These are phyloP conservation scores for Bipolaris bicolor DNA, from an alignment of 2,329 filamentous ascomycete genomes.

Conservation along the genomic window DNA sequence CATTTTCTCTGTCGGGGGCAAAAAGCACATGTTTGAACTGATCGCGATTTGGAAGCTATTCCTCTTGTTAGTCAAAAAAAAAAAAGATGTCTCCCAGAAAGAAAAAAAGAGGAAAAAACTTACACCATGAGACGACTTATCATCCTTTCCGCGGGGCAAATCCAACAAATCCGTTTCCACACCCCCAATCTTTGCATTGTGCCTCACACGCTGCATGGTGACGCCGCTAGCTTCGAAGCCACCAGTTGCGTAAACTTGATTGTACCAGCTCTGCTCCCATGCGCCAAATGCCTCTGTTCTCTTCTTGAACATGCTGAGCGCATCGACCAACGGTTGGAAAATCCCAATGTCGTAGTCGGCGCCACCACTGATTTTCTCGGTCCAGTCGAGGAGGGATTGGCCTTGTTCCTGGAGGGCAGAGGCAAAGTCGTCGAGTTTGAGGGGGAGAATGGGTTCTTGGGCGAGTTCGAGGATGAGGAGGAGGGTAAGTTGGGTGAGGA, in stretches of 20 bases:
- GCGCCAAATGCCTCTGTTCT: conserved; percentile 70
- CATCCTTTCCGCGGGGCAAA: conserved; percentile 62
- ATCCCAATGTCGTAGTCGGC: conserved; percentile 53
- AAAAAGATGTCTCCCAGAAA: not conserved
- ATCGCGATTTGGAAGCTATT: too few species aligned
- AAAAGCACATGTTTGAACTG: conserved; percentile 96
- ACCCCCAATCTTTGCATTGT: conserved; percentile 77
- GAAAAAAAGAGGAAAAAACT: conserved; percentile 46
- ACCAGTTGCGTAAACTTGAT: conserved; percentile 69
- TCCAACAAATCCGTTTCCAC: conserved; percentile 89
- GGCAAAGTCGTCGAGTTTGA: conserved; percentile 79
- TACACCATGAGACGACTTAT: conserved; percentile 63
- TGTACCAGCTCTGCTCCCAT: conserved; percentile 81
- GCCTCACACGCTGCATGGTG: conserved; percentile 70
- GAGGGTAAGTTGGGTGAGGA: conserved; percentile 79
- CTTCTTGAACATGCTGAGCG: conserved; percentile 65
- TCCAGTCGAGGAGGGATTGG: conserved; percentile 69
- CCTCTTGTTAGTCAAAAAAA: too few species aligned
- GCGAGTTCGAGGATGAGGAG: conserved; percentile 85
- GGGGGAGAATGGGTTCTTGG: conserved; percentile 80
- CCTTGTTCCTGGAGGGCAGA: conserved; percentile 68
- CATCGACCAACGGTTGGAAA: conserved; percentile 66
- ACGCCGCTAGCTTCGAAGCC: conserved; percentile 77
- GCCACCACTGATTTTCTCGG: conserved; percentile 56
- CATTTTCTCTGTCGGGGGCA: conserved; percentile 79